Evolutionary conservation across 1,284 basidiomycete genomes (phyloP), one percentile per base, ranked within the genome.

Genomic region (Malassezia brasiliensis): DNA sequence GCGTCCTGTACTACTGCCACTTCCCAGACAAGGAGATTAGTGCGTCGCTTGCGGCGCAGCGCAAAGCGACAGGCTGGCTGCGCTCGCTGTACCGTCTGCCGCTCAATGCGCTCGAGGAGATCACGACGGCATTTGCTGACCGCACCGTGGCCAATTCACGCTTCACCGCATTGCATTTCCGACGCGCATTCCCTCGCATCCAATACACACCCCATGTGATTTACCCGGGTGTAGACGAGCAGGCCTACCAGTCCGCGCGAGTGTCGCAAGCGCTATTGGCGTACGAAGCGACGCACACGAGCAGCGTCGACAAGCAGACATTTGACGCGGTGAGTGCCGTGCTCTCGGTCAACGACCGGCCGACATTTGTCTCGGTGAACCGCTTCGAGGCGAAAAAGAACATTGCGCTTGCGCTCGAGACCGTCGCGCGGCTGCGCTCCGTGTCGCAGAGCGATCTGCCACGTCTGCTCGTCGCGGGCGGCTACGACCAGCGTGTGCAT

Each of bases 321-420:
- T 56, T 54, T 19, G 56, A 62, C 17, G 52, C 50, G 9, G 55
- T 66, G 14, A 38, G 52, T 9, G 8, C 12, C 19, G n/a, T 58
- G 17, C 30, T 53, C 31, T 17, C 52, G 32, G 60, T 59, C 28
- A 28, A 45, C n/a, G 42, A 50, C 25, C 55, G 81, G 4, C 87
- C 85, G 1, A 90, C 86, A 0, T 76, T 98, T 1, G 68, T 96
- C 0, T 96, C 90, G 0, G 79, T 98, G 49, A 98, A 98, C 73
- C 85, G 93, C 0, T 98, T 94, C 69, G 93, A 98, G 77, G 83
- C 81, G 61, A 98, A 96, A 79, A 98, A 98, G 78, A 93, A 98
- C 64, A 80, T 82, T 0, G 82, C 81, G 0, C 78, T 98, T 2
- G 90, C 90, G 0, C 79, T 98, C 25, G 77, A 85, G 41, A 79